Evolutionary conservation across 176 grass and related monocot species (phyloP).

Genomic region (Rhynchospora tenuis): DNA sequence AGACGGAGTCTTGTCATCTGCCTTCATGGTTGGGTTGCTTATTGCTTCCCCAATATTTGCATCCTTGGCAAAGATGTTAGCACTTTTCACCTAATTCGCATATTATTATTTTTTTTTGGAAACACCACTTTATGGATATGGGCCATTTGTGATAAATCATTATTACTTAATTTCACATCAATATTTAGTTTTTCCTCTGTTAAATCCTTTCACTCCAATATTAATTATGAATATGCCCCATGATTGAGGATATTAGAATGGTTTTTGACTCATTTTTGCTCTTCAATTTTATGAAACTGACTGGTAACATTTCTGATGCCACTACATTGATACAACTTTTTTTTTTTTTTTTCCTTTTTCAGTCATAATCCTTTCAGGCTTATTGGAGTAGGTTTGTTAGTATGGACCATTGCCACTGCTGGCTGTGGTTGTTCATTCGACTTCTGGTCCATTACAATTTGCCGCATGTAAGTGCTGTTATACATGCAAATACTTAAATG

Average conservation of each 20-base stretch:
- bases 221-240: neutral
- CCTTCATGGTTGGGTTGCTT: slow-evolving; percentile 98
- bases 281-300: neutral
- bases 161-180: neutral
- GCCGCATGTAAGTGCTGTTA: slow-evolving; percentile 70
- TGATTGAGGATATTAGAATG: neutral
- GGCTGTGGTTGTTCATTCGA: slow-evolving; percentile 88
- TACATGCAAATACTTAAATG: neutral
- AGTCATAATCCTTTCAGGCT: slow-evolving; percentile 98
- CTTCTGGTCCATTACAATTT: slow-evolving; percentile 97
- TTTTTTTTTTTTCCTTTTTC: slow-evolving; percentile 25
- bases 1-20: slow-evolving; percentile 94
- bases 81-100: neutral
- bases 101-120: neutral
- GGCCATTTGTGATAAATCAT: neutral
- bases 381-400: slow-evolving; percentile 85
- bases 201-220: neutral
- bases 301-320: neutral
- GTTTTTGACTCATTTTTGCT: neutral
- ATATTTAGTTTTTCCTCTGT: neutral
- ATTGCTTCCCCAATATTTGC: slow-evolving; percentile 89
- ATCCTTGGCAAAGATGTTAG: slow-evolving; percentile 73
- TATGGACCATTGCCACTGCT: slow-evolving; percentile 96
- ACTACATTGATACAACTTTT: slow-evolving; percentile 5
- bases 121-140: neutral